These are phyloP conservation scores for Mycena pura DNA, from an alignment of 768 basidiomycete species.

Conservation along the genomic window DNA sequence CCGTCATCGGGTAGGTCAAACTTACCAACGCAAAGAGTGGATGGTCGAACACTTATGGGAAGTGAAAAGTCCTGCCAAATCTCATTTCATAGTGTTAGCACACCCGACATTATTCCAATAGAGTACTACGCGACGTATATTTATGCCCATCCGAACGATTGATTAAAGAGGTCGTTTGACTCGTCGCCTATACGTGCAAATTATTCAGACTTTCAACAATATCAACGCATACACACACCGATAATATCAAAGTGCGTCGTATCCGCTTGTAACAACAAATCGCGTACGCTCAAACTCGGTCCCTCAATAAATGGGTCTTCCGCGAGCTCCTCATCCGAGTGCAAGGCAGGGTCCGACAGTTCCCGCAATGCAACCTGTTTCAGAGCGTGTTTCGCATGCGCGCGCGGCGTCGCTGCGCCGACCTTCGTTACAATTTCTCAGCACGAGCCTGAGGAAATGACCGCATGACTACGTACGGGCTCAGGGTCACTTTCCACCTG, in stretches of 20 bases:
- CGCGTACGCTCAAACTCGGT: constrained; percentile 55
- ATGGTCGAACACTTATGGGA: too few species aligned
- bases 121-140: too few species aligned
- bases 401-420: not conserved
- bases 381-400: constrained; percentile 26
- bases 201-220: not conserved
- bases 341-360: not conserved
- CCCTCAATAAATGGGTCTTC: constrained; percentile 41
- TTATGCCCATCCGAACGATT: constrained; percentile 16
- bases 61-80: too few species aligned
- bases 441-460: not conserved
- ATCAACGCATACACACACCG: constrained; percentile 29
- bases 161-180: not conserved
- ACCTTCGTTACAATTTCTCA: not conserved
- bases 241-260: constrained; percentile 47
- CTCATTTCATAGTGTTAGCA: too few species aligned
- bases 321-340: constrained; percentile 28
- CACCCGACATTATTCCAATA: too few species aligned
- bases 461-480: not conserved
- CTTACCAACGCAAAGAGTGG: too few species aligned
- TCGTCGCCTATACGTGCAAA: not conserved
- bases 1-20: too few species aligned
- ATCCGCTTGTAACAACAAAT: constrained; percentile 51
- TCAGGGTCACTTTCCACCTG: not conserved
- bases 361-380: not conserved